phyloP scores from a whole-genome alignment of 495 filamentous ascomycete species.

The Penicillium verhagenii region DNA sequence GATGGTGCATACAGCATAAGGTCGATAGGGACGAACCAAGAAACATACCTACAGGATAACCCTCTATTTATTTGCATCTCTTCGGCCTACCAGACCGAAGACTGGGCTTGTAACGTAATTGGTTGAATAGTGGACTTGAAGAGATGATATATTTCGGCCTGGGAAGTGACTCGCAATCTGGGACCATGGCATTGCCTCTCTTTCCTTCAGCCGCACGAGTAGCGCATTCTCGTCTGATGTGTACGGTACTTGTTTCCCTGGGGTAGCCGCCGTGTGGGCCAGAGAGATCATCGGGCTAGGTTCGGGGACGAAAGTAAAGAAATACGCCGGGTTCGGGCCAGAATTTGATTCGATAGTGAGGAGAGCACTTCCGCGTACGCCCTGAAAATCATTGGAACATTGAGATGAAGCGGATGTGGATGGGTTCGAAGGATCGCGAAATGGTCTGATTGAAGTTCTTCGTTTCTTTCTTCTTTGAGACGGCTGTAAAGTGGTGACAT shows the following conservation, averaged over 20 bases:
- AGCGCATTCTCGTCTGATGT: slow-evolving; percentile 13
- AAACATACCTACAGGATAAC: slow-evolving; percentile 1
- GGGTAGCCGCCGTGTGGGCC: slow-evolving; percentile 4
- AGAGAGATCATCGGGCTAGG: slow-evolving; percentile 9
- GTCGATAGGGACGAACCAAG: slow-evolving; percentile 7
- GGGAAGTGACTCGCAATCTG: slow-evolving; percentile 15
- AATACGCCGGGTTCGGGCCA: slow-evolving; percentile 12
- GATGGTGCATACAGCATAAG: slow-evolving; percentile 7
- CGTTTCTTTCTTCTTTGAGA: slow-evolving; percentile 9
- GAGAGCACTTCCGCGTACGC: slow-evolving; percentile 7
- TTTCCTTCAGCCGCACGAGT: slow-evolving; percentile 15
- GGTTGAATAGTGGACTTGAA: slow-evolving; percentile 16
- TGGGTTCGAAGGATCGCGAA: slow-evolving; percentile 5
- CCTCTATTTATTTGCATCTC: slow-evolving; percentile 8
- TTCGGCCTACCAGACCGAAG: slow-evolving; percentile 9
- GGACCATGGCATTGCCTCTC: slow-evolving; percentile 10
- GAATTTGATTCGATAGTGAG: slow-evolving; percentile 10
- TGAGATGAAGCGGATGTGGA: slow-evolving; percentile 8
- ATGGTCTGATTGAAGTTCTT: slow-evolving; percentile 7
- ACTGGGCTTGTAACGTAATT: slow-evolving; percentile 13
- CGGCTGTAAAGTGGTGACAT: slow-evolving; percentile 5
- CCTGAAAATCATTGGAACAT: slow-evolving; percentile 6
- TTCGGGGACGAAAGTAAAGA: slow-evolving; percentile 16
- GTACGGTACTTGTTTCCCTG: slow-evolving; percentile 7
- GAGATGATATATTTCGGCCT: slow-evolving; percentile 8